Conservation (phyloP, 2,329 filamentous ascomycete genomes). For the Aspergillus proliferans region DNA sequence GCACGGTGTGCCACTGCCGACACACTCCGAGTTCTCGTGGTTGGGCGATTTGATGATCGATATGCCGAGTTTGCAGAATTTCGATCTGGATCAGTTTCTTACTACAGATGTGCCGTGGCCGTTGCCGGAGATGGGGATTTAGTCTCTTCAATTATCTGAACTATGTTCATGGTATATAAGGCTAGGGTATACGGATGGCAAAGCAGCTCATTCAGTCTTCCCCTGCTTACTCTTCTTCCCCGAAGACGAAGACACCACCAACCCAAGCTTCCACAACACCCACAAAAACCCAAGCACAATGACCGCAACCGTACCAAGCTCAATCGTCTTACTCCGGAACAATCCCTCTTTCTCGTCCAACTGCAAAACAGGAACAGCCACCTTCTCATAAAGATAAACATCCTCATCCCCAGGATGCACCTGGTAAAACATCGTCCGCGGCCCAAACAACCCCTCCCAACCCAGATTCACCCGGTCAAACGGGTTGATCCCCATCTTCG, state of each 20-base stretch:
- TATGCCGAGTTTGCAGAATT: slow-evolving; percentile 39
- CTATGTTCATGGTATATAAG: neutral
- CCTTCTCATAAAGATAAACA: slow-evolving; percentile 44
- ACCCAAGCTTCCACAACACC: slow-evolving; percentile 56
- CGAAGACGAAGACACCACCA: slow-evolving; percentile 19
- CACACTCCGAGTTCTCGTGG: slow-evolving; percentile 36
- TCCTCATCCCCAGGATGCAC: slow-evolving; percentile 43
- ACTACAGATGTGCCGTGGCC: slow-evolving; percentile 24
- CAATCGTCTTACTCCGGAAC: slow-evolving; percentile 34
- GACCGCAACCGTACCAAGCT: slow-evolving; percentile 51
- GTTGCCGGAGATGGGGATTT: slow-evolving; percentile 23
- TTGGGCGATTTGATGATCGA: slow-evolving; percentile 41
- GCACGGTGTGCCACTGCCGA: slow-evolving; percentile 14
- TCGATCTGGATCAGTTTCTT: slow-evolving; percentile 41
- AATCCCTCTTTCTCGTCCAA: slow-evolving; percentile 44
- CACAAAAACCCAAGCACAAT: slow-evolving; percentile 63
- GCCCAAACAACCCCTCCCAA: slow-evolving; percentile 73
- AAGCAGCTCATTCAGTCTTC: slow-evolving; percentile 21
- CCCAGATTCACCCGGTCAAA: slow-evolving; percentile 83
- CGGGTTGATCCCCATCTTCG: slow-evolving; percentile 67
- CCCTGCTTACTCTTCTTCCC: slow-evolving; percentile 13
- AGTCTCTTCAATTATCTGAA: neutral
- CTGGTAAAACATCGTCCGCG: slow-evolving; percentile 78
- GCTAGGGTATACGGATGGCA: neutral
- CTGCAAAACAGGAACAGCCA: slow-evolving; percentile 62